Evolutionary conservation across 129 eudicot genomes (phyloP).

Genomic region (Silybum marianum): DNA sequence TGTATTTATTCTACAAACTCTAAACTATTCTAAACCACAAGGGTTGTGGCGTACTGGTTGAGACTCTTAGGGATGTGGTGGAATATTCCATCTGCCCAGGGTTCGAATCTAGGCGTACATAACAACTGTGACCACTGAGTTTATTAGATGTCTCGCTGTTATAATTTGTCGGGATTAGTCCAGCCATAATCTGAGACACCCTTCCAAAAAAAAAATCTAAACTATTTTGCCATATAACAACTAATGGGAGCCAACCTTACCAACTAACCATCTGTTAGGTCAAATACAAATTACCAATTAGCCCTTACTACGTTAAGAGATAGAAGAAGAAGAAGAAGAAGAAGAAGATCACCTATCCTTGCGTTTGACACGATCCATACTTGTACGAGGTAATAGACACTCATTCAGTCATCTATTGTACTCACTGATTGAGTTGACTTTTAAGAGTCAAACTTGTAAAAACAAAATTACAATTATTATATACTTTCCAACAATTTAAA

Average conservation of each 20-base stretch:
- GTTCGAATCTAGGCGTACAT: too few relatives aligned
- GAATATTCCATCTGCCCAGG: too few relatives aligned
- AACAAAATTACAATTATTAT: not conserved
- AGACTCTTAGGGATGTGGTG: too few relatives aligned
- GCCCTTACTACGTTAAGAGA: not conserved
- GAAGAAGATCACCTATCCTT: slow-evolving; percentile 8
- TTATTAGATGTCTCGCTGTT: too few relatives aligned
- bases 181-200: too few relatives aligned
- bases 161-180: too few relatives aligned
- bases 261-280: not conserved
- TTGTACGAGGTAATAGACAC: slow-evolving; percentile 14
- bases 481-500: not conserved
- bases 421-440: not conserved
- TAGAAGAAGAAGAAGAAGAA: not conserved
- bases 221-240: not conserved
- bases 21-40: not conserved
- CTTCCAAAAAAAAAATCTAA: too few relatives aligned
- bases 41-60: too few relatives aligned
- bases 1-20: not conserved
- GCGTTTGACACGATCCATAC: slow-evolving; percentile 1
- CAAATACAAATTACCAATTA: not conserved
- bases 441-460: not conserved
- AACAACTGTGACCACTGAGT: too few relatives aligned
- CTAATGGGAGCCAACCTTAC: not conserved
- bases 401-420: slow-evolving; percentile 6